Percentiles rank a stretch among this genome's conserved stretches.
phyloP scores from a whole-genome alignment of 768 basidiomycete genomes.

The Cyclocybe cylindracea region DNA sequence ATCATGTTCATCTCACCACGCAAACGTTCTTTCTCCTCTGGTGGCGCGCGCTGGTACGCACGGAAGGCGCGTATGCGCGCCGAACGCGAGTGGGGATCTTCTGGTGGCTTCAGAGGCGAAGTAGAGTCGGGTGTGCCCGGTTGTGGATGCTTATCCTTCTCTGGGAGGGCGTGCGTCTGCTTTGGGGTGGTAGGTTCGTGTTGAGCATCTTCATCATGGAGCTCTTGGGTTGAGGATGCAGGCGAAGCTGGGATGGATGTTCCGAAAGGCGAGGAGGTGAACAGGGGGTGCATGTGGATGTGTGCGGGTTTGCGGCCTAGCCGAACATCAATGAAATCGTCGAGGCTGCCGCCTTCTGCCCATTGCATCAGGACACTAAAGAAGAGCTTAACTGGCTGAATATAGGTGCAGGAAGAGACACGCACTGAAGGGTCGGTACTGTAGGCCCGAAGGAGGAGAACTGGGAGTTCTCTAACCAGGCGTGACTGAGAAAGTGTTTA shows the following conservation, averaged over 20 bases:
- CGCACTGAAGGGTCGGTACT: slow-evolving; percentile 86
- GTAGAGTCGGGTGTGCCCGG: slow-evolving; percentile 1
- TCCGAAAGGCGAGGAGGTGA: slow-evolving; percentile 24
- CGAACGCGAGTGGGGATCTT: slow-evolving; percentile 55
- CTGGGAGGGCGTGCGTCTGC: neutral
- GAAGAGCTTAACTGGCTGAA: neutral
- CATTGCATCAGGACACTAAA: slow-evolving; percentile 87
- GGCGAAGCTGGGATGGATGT: slow-evolving; percentile 20
- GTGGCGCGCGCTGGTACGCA: slow-evolving; percentile 62
- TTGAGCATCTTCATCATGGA: slow-evolving; percentile 1
- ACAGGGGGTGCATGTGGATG: slow-evolving; percentile 44
- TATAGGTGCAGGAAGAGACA: slow-evolving; percentile 4
- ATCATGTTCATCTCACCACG: slow-evolving; percentile 40
- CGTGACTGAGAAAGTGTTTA: slow-evolving; percentile 48
- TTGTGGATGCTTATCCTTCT: slow-evolving; percentile 2
- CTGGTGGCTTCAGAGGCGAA: slow-evolving; percentile 1
- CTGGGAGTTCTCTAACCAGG: slow-evolving; percentile 85
- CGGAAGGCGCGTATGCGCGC: slow-evolving; percentile 79
- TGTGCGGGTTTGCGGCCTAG: slow-evolving; percentile 61
- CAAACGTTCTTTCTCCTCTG: slow-evolving; percentile 63
- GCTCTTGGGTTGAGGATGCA: slow-evolving; percentile 11
- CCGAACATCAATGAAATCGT: slow-evolving; percentile 83
- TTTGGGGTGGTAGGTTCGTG: slow-evolving; percentile 12
- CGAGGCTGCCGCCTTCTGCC: slow-evolving; percentile 87
- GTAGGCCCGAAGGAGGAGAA: slow-evolving; percentile 90